phyloP scores from a whole-genome alignment of 2,329 filamentous ascomycete genomes.

The Verticillium nonalfalfae region DNA sequence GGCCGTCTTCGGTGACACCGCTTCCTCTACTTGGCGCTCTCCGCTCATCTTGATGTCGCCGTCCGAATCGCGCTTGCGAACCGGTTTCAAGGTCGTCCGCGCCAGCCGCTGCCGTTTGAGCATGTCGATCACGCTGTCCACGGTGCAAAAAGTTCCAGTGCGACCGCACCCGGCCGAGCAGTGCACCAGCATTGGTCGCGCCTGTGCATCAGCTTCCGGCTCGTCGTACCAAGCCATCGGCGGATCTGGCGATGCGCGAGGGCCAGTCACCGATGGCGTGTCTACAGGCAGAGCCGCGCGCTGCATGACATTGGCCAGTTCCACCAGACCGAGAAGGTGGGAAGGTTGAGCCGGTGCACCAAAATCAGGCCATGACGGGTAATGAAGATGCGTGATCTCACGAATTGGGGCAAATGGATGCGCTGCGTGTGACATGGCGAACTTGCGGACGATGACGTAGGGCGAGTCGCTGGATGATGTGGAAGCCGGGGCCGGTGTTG shows the following conservation, averaged over 20 bases:
- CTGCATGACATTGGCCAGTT: slow-evolving; percentile 74
- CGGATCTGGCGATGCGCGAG: slow-evolving; percentile 17
- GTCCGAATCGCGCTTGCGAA: slow-evolving; percentile 25
- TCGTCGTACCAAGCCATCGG: slow-evolving; percentile 48
- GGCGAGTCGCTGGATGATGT: slow-evolving; percentile 50
- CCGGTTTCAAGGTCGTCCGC: slow-evolving; percentile 17
- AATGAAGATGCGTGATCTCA: slow-evolving; percentile 92
- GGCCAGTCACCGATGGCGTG: slow-evolving; percentile 27
- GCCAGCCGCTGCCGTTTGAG: slow-evolving; percentile 71
- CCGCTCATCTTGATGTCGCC: slow-evolving; percentile 40
- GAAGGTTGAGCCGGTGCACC: slow-evolving; percentile 84
- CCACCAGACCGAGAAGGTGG: slow-evolving; percentile 83
- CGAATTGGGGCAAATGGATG: slow-evolving; percentile 81
- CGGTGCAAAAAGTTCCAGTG: slow-evolving; percentile 93
- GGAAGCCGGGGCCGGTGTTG: slow-evolving; percentile 15
- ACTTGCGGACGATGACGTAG: slow-evolving; percentile 79
- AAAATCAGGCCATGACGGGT: slow-evolving; percentile 96
- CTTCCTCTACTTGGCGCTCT: slow-evolving; percentile 19
- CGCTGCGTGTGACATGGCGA: slow-evolving; percentile 69
- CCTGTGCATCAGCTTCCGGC: slow-evolving; percentile 44
- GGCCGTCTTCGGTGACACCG: slow-evolving; percentile 19
- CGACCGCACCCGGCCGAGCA: slow-evolving; percentile 94
- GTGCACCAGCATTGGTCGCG: slow-evolving; percentile 80
- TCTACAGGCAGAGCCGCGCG: slow-evolving; percentile 46
- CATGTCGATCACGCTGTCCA: slow-evolving; percentile 95